These are phyloP conservation scores for Tothia fuscella DNA, from an alignment of 2,329 filamentous ascomycete species.

Conservation along the genomic window DNA sequence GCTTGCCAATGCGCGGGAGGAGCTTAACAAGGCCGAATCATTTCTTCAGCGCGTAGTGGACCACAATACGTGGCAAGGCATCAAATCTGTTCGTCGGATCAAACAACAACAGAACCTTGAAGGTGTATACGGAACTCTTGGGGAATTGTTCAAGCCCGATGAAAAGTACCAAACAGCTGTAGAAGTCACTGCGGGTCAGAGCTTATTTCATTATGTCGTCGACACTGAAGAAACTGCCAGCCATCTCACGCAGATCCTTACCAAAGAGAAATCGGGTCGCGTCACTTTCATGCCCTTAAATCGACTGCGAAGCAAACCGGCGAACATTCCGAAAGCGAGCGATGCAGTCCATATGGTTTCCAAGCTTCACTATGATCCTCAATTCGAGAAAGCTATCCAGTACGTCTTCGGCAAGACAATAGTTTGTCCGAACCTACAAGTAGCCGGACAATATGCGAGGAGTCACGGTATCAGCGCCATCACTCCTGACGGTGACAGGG, in stretches of 20 bases:
- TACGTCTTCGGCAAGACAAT: conserved; percentile 95
- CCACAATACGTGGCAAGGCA: conserved; percentile 62
- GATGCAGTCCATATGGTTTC: conserved; percentile 80
- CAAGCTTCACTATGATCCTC: conserved; percentile 67
- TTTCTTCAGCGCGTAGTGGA: conserved; percentile 80
- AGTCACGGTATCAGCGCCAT: conserved; percentile 88
- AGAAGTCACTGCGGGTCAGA: conserved; percentile 84
- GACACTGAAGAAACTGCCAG: conserved; percentile 84
- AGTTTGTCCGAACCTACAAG: conserved; percentile 77
- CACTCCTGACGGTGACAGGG: conserved; percentile 86
- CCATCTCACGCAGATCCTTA: conserved; percentile 64
- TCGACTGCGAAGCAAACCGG: conserved; percentile 56
- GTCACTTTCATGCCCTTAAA: conserved; percentile 93
- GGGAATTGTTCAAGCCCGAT: conserved; percentile 79
- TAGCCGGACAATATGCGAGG: conserved; percentile 82
- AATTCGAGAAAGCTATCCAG: conserved; percentile 75
- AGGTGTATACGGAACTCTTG: conserved; percentile 84
- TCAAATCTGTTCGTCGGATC: conserved; percentile 75
- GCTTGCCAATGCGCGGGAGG: conserved; percentile 60
- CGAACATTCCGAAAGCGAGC: conserved; percentile 71
- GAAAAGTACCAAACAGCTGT: conserved; percentile 80
- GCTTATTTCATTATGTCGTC: conserved; percentile 91
- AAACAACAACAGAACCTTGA: conserved; percentile 68
- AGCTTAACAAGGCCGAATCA: conserved; percentile 66
- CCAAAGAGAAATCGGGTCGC: conserved; percentile 68